Evolutionary conservation across 202 grass and related monocot species (phyloP).

Genomic region (Zizania palustris): DNA sequence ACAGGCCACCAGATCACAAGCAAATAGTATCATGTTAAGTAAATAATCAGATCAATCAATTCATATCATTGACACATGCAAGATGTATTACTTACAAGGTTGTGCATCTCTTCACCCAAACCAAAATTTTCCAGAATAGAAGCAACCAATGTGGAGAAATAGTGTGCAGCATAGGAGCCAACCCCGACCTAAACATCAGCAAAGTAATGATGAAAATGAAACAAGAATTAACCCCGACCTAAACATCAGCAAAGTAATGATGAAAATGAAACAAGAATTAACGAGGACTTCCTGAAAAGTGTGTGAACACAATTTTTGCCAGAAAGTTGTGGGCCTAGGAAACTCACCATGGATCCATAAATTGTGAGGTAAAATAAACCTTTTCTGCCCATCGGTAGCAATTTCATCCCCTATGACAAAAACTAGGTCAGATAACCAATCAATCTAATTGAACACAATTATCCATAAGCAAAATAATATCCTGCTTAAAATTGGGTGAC

Average conservation of each 20-base stretch:
- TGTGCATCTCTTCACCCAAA: slow-evolving; percentile 88
- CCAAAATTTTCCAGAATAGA: slow-evolving; percentile 83
- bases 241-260: slow-evolving; percentile 31
- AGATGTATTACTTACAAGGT: slow-evolving; percentile 73
- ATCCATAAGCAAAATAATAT: slow-evolving; percentile 30
- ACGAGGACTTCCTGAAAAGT: slow-evolving; percentile 25
- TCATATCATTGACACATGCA: slow-evolving; percentile 17
- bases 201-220: slow-evolving; percentile 32
- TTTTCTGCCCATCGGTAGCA: slow-evolving; percentile 90
- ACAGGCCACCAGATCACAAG: neutral
- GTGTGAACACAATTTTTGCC: slow-evolving; percentile 16
- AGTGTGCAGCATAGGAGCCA: slow-evolving; percentile 79
- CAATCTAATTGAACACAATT: neutral
- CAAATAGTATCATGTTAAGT: neutral
- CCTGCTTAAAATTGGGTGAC: neutral
- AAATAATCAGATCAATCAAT: slow-evolving; percentile 5
- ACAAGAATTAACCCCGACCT: slow-evolving; percentile 59
- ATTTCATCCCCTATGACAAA: slow-evolving; percentile 79
- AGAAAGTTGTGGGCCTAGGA: slow-evolving; percentile 26
- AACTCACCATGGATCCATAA: slow-evolving; percentile 88
- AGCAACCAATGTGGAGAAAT: slow-evolving; percentile 79
- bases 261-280: slow-evolving; percentile 32
- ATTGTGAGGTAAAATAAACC: slow-evolving; percentile 80
- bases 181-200: slow-evolving; percentile 63
- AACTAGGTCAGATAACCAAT: slow-evolving; percentile 46